phyloP scores from a whole-genome alignment of 164 flowering plant species.

The Taxillus chinensis region DNA sequence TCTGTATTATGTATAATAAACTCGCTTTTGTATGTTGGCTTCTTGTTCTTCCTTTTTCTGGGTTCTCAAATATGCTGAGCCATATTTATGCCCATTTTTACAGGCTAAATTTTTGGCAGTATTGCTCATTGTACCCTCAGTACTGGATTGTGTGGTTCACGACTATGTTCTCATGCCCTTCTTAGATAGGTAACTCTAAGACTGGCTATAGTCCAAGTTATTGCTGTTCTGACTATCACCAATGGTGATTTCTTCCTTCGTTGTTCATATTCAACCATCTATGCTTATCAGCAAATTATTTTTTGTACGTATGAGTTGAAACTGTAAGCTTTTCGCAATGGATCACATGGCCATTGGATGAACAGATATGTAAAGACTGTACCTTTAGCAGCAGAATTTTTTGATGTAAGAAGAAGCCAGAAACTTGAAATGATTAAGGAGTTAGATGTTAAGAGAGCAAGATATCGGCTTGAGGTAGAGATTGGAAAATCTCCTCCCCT shows the following conservation, averaged over 20 bases:
- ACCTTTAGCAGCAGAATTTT: conserved; percentile 88
- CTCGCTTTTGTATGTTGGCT: too few species aligned
- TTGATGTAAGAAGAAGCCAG: conserved; percentile 81
- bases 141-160: conserved; percentile 82
- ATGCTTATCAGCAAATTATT: too few species aligned
- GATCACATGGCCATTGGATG: conserved; percentile 6
- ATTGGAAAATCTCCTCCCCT: conserved; percentile 97
- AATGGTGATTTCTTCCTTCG: neutral
- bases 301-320: too few species aligned
- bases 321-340: neutral
- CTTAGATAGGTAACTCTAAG: conserved; percentile 61
- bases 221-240: neutral
- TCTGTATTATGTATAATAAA: too few species aligned
- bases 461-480: conserved; percentile 70
- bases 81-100: conserved; percentile 13
- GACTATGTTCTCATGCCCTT: conserved; percentile 98
- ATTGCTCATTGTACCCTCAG: conserved; percentile 68
- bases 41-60: too few species aligned
- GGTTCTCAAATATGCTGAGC: neutral
- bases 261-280: too few species aligned
- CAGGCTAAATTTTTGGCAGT: conserved; percentile 92
- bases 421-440: conserved; percentile 84
- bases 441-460: conserved; percentile 58
- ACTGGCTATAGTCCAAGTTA: too few species aligned
- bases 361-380: conserved; percentile 91